Conservation (phyloP, 78 protist species). For the Trichosphaerium sp. region DNA sequence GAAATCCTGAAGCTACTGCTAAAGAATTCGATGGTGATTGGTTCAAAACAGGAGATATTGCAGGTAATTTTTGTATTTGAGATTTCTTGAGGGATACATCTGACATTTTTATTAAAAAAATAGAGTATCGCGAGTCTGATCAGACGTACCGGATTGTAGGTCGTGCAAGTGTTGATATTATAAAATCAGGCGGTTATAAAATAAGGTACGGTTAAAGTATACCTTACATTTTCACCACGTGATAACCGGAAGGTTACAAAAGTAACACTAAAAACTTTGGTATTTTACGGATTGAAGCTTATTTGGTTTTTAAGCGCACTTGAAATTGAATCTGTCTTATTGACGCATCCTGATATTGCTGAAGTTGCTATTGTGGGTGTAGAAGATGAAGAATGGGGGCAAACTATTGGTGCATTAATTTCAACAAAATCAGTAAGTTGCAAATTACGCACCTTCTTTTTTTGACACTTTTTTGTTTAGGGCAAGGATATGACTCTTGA, state of each 20-base stretch:
- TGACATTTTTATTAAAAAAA: neutral
- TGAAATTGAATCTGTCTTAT: slow-evolving; percentile 64
- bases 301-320: too few species aligned
- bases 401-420: slow-evolving; percentile 34
- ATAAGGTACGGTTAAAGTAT: too few species aligned
- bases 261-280: too few species aligned
- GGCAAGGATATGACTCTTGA: neutral
- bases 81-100: too few species aligned
- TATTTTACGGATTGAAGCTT: too few species aligned
- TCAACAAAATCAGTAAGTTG: too few species aligned
- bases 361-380: slow-evolving; percentile 70
- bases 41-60: slow-evolving; percentile 52
- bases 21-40: slow-evolving; percentile 34
- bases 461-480: neutral
- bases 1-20: slow-evolving; percentile 37
- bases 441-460: too few species aligned
- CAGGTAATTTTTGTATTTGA: too few species aligned
- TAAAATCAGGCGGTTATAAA: slow-evolving; percentile 73
- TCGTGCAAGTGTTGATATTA: slow-evolving; percentile 54
- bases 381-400: slow-evolving; percentile 51
- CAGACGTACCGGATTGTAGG: slow-evolving; percentile 42
- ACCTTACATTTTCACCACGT: too few species aligned
- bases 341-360: slow-evolving; percentile 25
- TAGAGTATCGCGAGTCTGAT: neutral
- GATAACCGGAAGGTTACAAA: too few species aligned